Evolutionary conservation across 2,329 filamentous ascomycete genomes (phyloP).

Genomic region (Ploettnerulaceae sp.): DNA sequence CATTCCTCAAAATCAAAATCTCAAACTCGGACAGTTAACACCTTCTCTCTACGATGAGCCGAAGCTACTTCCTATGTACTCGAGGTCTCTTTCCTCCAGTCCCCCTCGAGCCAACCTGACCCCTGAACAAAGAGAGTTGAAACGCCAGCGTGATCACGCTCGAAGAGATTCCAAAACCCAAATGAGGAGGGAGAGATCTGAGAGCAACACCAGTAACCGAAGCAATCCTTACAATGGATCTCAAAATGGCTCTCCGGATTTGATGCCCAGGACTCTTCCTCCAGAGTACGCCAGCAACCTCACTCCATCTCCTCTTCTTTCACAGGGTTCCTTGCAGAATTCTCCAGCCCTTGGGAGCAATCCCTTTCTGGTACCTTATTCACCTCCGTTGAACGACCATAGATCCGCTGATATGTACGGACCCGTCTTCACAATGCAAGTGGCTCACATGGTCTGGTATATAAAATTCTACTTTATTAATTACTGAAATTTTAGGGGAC

Average conservation of each 20-base stretch:
- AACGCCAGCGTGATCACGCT: slow-evolving; percentile 55
- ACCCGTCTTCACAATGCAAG: slow-evolving; percentile 32
- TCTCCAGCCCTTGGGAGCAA: slow-evolving; percentile 27
- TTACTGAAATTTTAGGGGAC: slow-evolving; percentile 20
- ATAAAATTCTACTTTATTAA: too few relatives aligned
- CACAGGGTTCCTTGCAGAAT: slow-evolving; percentile 26
- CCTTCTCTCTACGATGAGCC: slow-evolving; percentile 29
- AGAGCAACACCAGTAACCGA: slow-evolving; percentile 33
- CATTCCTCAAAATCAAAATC: slow-evolving; percentile 26
- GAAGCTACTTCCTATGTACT: slow-evolving; percentile 31
- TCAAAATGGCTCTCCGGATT: slow-evolving; percentile 31
- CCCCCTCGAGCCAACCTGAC: slow-evolving; percentile 51
- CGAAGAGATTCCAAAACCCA: slow-evolving; percentile 55
- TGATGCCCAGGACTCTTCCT: slow-evolving; percentile 30
- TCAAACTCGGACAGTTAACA: slow-evolving; percentile 26
- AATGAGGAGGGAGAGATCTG: slow-evolving; percentile 41
- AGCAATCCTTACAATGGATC: slow-evolving; percentile 34
- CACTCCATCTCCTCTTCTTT: slow-evolving; percentile 32
- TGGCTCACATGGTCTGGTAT: too few relatives aligned
- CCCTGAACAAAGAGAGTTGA: slow-evolving; percentile 56
- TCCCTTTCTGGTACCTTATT: slow-evolving; percentile 30
- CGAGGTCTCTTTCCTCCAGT: slow-evolving; percentile 45
- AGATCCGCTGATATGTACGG: slow-evolving; percentile 30
- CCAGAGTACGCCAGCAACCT: slow-evolving; percentile 30
- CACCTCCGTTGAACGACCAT: slow-evolving; percentile 27